phyloP scores from a whole-genome alignment of 2,329 filamentous ascomycete species.

The Claviceps fusiformis region DNA sequence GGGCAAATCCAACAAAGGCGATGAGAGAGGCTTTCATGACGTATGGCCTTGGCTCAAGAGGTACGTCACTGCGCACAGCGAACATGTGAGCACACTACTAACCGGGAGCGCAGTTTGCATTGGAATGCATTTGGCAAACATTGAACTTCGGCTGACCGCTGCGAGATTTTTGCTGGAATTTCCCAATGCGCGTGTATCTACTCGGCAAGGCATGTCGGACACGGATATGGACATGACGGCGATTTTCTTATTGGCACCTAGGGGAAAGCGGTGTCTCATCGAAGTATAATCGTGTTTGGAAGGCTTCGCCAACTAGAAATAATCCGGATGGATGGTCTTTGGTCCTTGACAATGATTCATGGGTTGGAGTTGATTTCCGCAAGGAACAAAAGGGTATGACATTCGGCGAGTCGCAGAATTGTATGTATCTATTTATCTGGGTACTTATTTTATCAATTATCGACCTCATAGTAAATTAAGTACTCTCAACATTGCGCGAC shows the following conservation, averaged over 20 bases:
- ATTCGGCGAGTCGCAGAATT: too few relatives aligned
- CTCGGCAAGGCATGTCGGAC: conserved; percentile 20
- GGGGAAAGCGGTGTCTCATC: conserved; percentile 19
- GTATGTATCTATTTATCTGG: too few relatives aligned
- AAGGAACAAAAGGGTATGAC: too few relatives aligned
- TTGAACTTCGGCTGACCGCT: conserved; percentile 38
- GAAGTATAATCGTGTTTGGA: neutral
- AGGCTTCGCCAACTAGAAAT: neutral
- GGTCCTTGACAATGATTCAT: neutral
- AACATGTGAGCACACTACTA: neutral
- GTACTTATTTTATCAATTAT: too few relatives aligned
- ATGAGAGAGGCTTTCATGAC: conserved; percentile 37
- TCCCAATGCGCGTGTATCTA: conserved; percentile 19
- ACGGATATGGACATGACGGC: conserved; percentile 21
- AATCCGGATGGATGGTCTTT: too few relatives aligned
- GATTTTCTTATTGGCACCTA: conserved; percentile 21
- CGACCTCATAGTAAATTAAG: too few relatives aligned
- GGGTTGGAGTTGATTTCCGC: too few relatives aligned
- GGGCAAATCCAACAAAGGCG: conserved; percentile 13
- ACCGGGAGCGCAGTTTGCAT: conserved; percentile 27
- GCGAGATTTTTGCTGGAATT: conserved; percentile 38
- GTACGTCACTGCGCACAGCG: conserved; percentile 10
- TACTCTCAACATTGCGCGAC: too few relatives aligned
- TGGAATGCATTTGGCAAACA: conserved; percentile 41
- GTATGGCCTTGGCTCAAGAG: conserved; percentile 38